Conservation (phyloP, 1,284 basidiomycete species). For the Ceratobasidium theobromae region DNA sequence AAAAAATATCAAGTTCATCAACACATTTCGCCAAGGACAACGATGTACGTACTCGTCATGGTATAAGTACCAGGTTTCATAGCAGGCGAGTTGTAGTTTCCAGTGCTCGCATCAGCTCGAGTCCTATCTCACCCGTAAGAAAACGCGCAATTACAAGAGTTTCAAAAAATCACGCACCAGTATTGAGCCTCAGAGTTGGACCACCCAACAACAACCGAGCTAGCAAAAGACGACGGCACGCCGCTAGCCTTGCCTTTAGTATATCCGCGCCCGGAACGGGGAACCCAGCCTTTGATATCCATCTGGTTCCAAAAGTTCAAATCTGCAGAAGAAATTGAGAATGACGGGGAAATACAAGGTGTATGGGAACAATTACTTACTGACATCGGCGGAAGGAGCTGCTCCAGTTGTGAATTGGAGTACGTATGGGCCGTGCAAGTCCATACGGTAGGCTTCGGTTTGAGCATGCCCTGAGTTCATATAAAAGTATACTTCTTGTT, state of each 20-base stretch:
- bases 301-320: conserved; percentile 51
- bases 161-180: conserved; percentile 40
- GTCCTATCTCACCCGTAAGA: background rate
- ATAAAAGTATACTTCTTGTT: conserved; percentile 21
- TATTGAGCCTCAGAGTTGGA: conserved; percentile 53
- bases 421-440: conserved; percentile 31
- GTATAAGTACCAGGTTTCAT: conserved; percentile 55
- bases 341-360: background rate
- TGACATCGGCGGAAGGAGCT: background rate
- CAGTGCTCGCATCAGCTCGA: conserved; percentile 42
- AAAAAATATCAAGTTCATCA: background rate
- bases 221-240: conserved; percentile 45
- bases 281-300: conserved; percentile 50
- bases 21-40: no score
- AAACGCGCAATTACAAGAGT: background rate
- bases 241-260: conserved; percentile 51
- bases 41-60: conserved; percentile 42
- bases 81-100: conserved; percentile 48
- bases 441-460: conserved; percentile 23
- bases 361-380: background rate
- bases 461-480: conserved; percentile 33
- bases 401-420: conserved; percentile 16
- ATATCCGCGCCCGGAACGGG: conserved; percentile 50
- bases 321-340: conserved; percentile 37
- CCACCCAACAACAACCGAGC: conserved; percentile 42